Base-by-base conservation (phyloP, 2,329 filamentous ascomycete genomes). In the Cladorrhinum sp. region DNA sequence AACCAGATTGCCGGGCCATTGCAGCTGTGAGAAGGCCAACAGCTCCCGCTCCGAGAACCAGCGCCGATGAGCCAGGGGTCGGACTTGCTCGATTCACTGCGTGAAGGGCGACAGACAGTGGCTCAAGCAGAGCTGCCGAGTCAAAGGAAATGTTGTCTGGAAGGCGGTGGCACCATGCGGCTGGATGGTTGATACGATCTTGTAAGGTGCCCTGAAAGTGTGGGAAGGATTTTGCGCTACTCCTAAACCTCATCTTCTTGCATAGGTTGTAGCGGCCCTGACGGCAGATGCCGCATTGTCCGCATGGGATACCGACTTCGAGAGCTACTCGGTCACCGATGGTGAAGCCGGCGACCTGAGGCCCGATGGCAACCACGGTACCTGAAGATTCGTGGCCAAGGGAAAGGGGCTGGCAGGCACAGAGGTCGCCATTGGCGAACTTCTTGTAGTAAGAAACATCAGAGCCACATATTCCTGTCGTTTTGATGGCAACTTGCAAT, bases 371-470 rank as follows among this genome's bases (percentile, higher is more conserved):
- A 33, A 83, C 80, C 51, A 86, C 80, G n/a, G 80, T 78, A 3
- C 83, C 84, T 0, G 82, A 84, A 58, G 82, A 85, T 72, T 86
- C 83, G 67, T 86, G 83, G n/a, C 84, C 84, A 2, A 89, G 79
- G 4, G 85, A 87, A 30, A 90, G 75, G 26, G 87, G 87, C 63
- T 82, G 80, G 65, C 84, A 86, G 52, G 85, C 86, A 67, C 86
- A 86, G 55, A 90, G 80, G 72, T 88, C 86, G 51, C 87, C 87
- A 69, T 90, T 90, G 73, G 86, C 85, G 70, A 88, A 89, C 69
- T 88, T 88, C 72, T 84, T 88, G 77, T 88, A 90, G 73, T 90
- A 90, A 57, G 85, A 85, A 58, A 89, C 82, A 73, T 90, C 87
- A 7, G 86, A 89, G 59, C 87, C 87, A 72, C 87, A 90, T 67